These are phyloP conservation scores for Austroboletus niveus DNA, from an alignment of 1,284 basidiomycete genomes.

Conservation along the genomic window DNA sequence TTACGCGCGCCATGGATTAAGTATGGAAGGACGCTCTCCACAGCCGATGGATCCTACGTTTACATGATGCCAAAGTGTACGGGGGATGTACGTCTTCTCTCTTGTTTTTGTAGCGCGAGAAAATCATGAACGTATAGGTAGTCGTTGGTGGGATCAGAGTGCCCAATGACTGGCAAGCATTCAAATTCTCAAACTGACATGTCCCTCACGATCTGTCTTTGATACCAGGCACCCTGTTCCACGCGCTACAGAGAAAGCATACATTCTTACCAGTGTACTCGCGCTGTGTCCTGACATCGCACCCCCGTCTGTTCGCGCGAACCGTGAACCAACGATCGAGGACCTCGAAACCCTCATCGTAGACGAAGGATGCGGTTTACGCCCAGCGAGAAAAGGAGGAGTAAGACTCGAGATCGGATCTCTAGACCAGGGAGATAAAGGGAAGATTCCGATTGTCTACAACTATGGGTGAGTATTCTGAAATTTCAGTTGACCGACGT, in stretches of 20 bases:
- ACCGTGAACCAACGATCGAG: conserved; percentile 52
- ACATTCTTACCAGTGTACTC: conserved; percentile 59
- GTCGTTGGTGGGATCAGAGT: conserved; percentile 65
- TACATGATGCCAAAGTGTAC: conserved; percentile 72
- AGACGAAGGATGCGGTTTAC: conserved; percentile 71
- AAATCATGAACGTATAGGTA: conserved; percentile 38
- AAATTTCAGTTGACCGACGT: conserved; percentile 13
- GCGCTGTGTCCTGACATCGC: conserved; percentile 66
- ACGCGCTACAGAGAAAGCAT: conserved; percentile 55
- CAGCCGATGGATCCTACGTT: conserved; percentile 49
- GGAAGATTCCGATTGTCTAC: conserved; percentile 42
- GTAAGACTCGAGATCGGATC: conserved; percentile 65
- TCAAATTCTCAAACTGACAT: neutral
- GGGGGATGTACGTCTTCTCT: conserved; percentile 54
- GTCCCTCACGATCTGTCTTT: neutral
- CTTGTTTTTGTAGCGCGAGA: neutral
- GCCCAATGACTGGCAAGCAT: conserved; percentile 59
- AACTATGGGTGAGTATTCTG: conserved; percentile 68
- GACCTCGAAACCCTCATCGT: conserved; percentile 62
- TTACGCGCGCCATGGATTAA: conserved; percentile 73
- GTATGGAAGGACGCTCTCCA: conserved; percentile 56
- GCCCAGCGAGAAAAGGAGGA: conserved; percentile 69
- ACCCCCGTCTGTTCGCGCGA: conserved; percentile 51
- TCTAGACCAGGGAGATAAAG: conserved; percentile 27
- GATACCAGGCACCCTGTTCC: conserved; percentile 50